Evolutionary conservation across 306 rosid genomes (phyloP), one percentile per base, ranked within the genome.

Genomic region (Arachis hypogaea): DNA sequence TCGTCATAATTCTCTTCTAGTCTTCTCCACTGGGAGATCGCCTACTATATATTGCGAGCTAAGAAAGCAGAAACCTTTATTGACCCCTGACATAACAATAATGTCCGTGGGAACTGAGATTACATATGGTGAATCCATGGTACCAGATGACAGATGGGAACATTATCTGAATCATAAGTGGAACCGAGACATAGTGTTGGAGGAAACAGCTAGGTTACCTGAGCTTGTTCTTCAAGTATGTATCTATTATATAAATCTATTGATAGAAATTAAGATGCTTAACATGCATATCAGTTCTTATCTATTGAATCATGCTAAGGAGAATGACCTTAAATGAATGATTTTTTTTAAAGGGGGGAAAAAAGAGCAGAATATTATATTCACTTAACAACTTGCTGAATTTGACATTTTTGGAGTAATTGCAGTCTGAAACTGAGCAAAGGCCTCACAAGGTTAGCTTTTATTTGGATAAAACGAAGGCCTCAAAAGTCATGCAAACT

Each of bases 21-120:
- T 93, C 71, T 93, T 82, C 81, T 93, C 98, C 62, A 93, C 98
- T 9, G 97, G 96, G 73, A 88, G 98, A 69, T 90, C 98, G 7
- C 93, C 88, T 50, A 45, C 88, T 7, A 79, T 80, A 51, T 89
- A 85, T 81, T 3, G 59, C 36, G 78, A 78, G 59, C 64, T 93
- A 50, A 83, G 91, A 79, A 77, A 61, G 67, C 64, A 80, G 82
- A 93, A 68, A 51, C 98, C 98, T 14, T 62, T 93, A 75, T 45
- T 90, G 76, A 93, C 97, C 42, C 98, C 97, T 1, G 98, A 90
- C 75, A 72, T 93, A 38, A 81, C 90, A 10, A 83, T 93, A 72
- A 84, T 75, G 86, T 90, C 95, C 11, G 93, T 93, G 59, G 98
- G 97, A 73, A 93, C 97, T 55, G 98, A 87, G 89, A 93, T 93